Conservation (phyloP, 2,329 filamentous ascomycete species). For the Pseudocercospora fijiensis region DNA sequence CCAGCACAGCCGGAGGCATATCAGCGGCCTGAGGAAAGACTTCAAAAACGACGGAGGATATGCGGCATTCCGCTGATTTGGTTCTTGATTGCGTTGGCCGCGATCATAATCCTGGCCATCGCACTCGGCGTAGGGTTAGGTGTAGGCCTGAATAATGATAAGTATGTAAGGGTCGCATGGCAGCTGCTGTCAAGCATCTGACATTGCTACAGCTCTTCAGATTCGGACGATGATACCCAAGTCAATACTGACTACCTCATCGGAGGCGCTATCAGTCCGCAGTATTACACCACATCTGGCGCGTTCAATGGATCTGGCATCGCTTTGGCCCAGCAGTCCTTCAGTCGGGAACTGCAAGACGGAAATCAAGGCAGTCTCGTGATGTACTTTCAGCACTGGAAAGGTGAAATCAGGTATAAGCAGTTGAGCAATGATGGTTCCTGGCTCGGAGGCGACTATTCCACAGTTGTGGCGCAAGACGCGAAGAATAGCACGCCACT, state of each 20-base stretch:
- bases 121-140: constrained; percentile 41
- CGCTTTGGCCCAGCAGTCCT: constrained; percentile 47
- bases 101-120: constrained; percentile 35
- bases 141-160: constrained; percentile 38
- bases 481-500: constrained; percentile 47
- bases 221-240: constrained; percentile 4
- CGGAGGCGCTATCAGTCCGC: constrained; percentile 42
- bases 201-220: not conserved
- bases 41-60: constrained; percentile 18
- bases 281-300: constrained; percentile 43
- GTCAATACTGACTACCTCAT: constrained; percentile 33
- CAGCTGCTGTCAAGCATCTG: not conserved
- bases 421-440: constrained; percentile 39
- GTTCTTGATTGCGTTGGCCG: constrained; percentile 27
- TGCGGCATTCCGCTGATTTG: constrained; percentile 25
- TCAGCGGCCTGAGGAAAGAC: constrained; percentile 11
- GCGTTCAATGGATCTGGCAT: constrained; percentile 52
- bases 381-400: constrained; percentile 49
- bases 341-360: constrained; percentile 32
- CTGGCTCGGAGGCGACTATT: constrained; percentile 43
- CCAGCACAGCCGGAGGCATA: constrained; percentile 19
- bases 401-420: constrained; percentile 45
- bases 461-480: constrained; percentile 43
- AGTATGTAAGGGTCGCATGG: not conserved
- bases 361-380: constrained; percentile 42